These are phyloP conservation scores for Debaryomycetaceae sp. DNA, from an alignment of 1,139 yeast genomes.

Conservation along the genomic window DNA sequence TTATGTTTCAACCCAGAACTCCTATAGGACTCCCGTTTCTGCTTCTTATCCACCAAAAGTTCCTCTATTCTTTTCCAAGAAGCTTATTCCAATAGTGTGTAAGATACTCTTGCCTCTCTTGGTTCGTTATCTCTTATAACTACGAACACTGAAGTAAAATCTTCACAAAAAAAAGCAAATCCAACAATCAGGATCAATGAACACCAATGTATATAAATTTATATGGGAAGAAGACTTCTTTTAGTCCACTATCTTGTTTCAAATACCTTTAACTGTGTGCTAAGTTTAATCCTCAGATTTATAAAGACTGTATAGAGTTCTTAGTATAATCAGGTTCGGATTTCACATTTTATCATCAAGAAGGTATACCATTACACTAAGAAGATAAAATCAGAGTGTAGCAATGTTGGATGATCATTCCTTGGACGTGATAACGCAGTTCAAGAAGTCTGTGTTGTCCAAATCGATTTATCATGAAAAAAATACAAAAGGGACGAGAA, in stretches of 20 bases:
- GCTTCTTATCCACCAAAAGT: too few relatives aligned
- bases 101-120: too few relatives aligned
- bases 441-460: slow-evolving; percentile 37
- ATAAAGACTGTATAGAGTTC: background rate
- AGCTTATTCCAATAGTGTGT: too few relatives aligned
- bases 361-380: background rate
- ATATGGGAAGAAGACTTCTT: too few relatives aligned
- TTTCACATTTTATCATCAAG: background rate
- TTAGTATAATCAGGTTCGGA: background rate
- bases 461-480: slow-evolving; percentile 10
- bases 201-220: too few relatives aligned
- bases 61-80: too few relatives aligned
- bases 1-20: too few relatives aligned
- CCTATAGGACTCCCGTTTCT: too few relatives aligned
- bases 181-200: too few relatives aligned
- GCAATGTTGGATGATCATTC: slow-evolving; percentile 39
- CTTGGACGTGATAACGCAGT: slow-evolving; percentile 36
- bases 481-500: slow-evolving; percentile 19
- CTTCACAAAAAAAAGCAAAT: too few relatives aligned
- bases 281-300: background rate
- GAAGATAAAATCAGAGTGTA: slow-evolving; percentile 2
- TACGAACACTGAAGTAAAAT: too few relatives aligned
- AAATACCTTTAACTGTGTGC: background rate
- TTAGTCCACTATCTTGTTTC: background rate
- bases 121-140: too few relatives aligned